Evolutionary conservation across 495 filamentous ascomycete genomes (phyloP), one percentile per base, ranked within the genome.

Genomic region (Penicillium odoratum): DNA sequence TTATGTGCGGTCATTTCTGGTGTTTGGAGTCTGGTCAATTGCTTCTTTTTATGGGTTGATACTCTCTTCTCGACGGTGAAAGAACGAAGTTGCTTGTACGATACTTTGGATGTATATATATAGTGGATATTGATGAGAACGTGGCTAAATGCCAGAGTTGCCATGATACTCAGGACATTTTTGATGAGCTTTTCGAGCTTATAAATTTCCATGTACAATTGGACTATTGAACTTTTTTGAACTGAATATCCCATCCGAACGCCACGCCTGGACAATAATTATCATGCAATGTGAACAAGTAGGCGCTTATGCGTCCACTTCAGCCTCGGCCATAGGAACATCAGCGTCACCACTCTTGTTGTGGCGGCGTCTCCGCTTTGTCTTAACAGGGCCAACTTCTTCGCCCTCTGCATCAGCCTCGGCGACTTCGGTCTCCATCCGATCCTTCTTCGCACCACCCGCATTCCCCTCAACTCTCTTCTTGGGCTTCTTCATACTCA

Each of bases 401-500:
- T 55, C 67, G n/a, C 57, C 65, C 38, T 61, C 68, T 25, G 21
- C 61, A 40, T 72, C 47, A 3, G 53, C 49, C n/a, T 28, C 42
- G 25, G 10, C 26, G 9, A 21, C 59, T 43, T 67, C 64, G 16
- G 51, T 28, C 26, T 48, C 30, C 21, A 50, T 11, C 42, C 54
- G 59, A 45, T 61, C 58, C 60, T 67, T 60, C 57, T 69, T 64
- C 28, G 62, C 31, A 18, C 30, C 48, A n/a, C 48, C 44, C 5
- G 55, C 43, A 26, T 56, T n/a, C 5, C 10, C 38, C 16, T 33
- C 57, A 8, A 55, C 55, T 7, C 16, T 67, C 66, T 80, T 87
- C 77, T 89, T 91, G 53, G 85, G 70, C 76, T 97, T 98, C 80
- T 91, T 95, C 61, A 96, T 75, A 57, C 91, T 86, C 60, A 98